Evolutionary conservation across 352 stramenopile genomes (phyloP), one percentile per base, ranked within the genome.

Genomic region (Phytopythium helicoides): DNA sequence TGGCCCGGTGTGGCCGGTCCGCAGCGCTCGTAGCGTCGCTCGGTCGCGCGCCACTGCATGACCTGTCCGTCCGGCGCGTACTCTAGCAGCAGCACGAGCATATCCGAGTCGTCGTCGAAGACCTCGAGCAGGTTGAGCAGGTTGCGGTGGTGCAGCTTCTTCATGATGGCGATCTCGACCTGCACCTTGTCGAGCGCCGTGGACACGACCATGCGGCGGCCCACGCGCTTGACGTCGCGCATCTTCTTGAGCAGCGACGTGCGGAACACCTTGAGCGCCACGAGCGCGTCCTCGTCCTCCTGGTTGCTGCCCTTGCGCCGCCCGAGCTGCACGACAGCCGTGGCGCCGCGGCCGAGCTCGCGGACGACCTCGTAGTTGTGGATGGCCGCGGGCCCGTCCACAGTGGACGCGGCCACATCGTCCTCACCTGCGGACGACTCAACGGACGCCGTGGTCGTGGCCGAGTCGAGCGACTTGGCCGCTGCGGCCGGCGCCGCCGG

Each of bases 161-260:
- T 94, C 84, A 94, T 94, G 62, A 94, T 94, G 37, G 84, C 81
- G 44, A 94, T 94, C 52, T 94, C 84, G 40, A 92, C 53, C 59
- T 94, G 84, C 50, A 94, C 84, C 52, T 94, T 94, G 56, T 94
- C 84, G 23, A 94, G 62, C 31, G 80, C 84, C 31, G 81, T 94
- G 23, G 84, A 94, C 47, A 94, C 81, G 28, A 94, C 78, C 84
- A 94, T 94, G 49, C 70, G 66, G 25, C 82, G 59, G 0, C 84
- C 84, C 31, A 92, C 81, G 44, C 84, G 81, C 62, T 89, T 92
- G 36, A 94, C 74, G 35, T 94, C 84, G 41, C 83, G 81, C 78
- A 92, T 92, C 50, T 89, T 90, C 50, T 87, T 87, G 10, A 94
- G 67, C 44, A 94, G 58, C 56, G 84, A 94, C 47, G 81, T 94